These are phyloP conservation scores for Arthrobotrys sinensis DNA, from an alignment of 2,329 filamentous ascomycete species.

Conservation along the genomic window DNA sequence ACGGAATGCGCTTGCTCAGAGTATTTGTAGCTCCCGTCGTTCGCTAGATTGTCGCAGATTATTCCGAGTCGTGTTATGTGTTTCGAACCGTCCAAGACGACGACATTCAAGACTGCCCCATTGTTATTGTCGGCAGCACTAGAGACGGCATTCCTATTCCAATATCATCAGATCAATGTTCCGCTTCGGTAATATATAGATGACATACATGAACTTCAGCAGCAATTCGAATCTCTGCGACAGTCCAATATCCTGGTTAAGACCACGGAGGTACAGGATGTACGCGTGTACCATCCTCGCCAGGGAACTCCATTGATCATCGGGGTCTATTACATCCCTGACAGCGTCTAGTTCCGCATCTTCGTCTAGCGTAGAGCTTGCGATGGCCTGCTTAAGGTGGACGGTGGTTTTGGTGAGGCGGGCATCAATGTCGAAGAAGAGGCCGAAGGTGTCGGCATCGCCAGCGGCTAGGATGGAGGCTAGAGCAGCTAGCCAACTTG, in stretches of 20 bases:
- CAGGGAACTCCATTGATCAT: constrained; percentile 53
- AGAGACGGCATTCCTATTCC: constrained; percentile 46
- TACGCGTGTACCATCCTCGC: constrained; percentile 57
- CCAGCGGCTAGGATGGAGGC: constrained; percentile 38
- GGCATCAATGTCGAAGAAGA: constrained; percentile 46
- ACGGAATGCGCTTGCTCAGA: constrained; percentile 56
- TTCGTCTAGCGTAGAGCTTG: constrained; percentile 21
- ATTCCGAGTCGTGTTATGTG: constrained; percentile 54
- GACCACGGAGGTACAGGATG: constrained; percentile 47
- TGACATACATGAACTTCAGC: constrained; percentile 52
- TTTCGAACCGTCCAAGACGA: constrained; percentile 45
- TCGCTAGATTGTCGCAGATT: constrained; percentile 39
- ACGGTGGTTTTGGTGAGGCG: constrained; percentile 38
- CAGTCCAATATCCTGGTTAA: constrained; percentile 27
- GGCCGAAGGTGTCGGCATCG: constrained; percentile 30
- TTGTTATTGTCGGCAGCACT: constrained; percentile 55
- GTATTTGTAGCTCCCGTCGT: constrained; percentile 50
- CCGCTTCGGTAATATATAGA: background rate
- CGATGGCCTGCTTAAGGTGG: constrained; percentile 34
- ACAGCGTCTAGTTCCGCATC: constrained; percentile 43
- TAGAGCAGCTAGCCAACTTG: constrained; percentile 41
- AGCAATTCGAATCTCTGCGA: constrained; percentile 47
- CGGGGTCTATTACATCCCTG: constrained; percentile 41
- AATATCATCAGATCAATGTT: constrained; percentile 1
- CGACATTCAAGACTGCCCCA: constrained; percentile 45